phyloP scores from a whole-genome alignment of 306 rosid species.

The Citrullus colocynthis region DNA sequence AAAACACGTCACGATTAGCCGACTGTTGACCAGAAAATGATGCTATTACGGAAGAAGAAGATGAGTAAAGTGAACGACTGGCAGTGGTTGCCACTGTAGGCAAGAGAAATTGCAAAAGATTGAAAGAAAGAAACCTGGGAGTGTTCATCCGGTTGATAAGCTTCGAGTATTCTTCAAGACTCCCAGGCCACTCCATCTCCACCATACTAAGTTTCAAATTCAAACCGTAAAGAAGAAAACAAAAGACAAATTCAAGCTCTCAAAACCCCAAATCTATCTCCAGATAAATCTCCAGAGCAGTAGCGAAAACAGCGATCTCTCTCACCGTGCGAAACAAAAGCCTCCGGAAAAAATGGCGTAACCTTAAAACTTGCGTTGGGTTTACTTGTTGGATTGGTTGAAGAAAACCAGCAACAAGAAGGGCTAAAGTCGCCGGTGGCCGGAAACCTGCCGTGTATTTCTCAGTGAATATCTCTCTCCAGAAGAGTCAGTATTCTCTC shows the following conservation, averaged over 20 bases:
- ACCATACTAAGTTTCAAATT: background rate
- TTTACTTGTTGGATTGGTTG: background rate
- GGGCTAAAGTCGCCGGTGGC: background rate
- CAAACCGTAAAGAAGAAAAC: background rate
- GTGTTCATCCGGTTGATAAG: slow-evolving; percentile 71
- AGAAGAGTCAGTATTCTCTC: slow-evolving; percentile 16
- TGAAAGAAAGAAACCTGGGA: slow-evolving; percentile 50
- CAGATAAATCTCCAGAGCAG: background rate
- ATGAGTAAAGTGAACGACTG: background rate
- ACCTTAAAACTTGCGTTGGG: background rate
- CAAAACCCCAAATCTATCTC: background rate
- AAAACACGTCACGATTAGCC: background rate
- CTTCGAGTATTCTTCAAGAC: slow-evolving; percentile 66
- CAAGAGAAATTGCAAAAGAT: background rate
- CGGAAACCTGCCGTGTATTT: background rate
- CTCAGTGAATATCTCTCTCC: slow-evolving; percentile 1
- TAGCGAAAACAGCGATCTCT: background rate
- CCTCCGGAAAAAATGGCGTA: background rate
- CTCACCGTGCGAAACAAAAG: background rate
- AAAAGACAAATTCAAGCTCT: background rate
- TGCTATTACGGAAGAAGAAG: background rate
- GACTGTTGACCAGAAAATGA: background rate
- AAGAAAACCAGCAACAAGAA: background rate
- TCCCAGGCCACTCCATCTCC: slow-evolving; percentile 63
- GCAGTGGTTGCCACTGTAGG: background rate